Evolutionary conservation across 768 basidiomycete genomes (phyloP), one percentile per base, ranked within the genome.

Genomic region (Mycena polygramma): DNA sequence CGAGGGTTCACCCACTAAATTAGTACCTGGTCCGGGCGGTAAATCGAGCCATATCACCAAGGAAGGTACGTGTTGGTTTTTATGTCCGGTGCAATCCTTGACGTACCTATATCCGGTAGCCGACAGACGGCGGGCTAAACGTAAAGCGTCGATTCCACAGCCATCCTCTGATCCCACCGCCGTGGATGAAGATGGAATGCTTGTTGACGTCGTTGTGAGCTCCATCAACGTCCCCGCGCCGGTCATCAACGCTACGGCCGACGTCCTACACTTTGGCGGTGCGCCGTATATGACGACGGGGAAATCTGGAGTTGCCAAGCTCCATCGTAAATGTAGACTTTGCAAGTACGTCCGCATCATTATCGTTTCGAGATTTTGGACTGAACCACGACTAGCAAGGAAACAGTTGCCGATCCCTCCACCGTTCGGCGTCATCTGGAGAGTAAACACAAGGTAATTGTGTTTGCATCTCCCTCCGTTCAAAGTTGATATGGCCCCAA

Each of bases 321-420:
- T 17, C 22, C 63, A 64, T 64, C 45, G 58, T 20, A 53, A 20
- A 7, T 60, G 57, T 36, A 46, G 19, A 43, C 8, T 68, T 6
- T 68, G 66, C 66, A 54, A 49, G 66, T 55, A 62, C 22, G 66
- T 68, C n/a, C n/a, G n/a, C n/a, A n/a, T n/a, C n/a, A n/a, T n/a
- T n/a, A n/a, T 41, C 19, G n/a, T 52, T 65, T n/a, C 53, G 30
- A 35, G n/a, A n/a, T 13, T 22, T 55, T 48, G 57, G 9, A 8
- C 22, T 59, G 36, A 46, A 36, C 37, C 57, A 52, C 24, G 2
- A 13, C 39, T 52, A 51, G 65, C 11, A 52, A 43, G 57, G 46
- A 52, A 48, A 24, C 53, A 15, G 57, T 66, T 26, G 57, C 66
- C 43, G 53, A 68, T 37, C 10, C 41, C 46, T 68, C 66, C 14